phyloP scores from a whole-genome alignment of 1,284 basidiomycete genomes.

The Rhizopogon hawkerae region DNA sequence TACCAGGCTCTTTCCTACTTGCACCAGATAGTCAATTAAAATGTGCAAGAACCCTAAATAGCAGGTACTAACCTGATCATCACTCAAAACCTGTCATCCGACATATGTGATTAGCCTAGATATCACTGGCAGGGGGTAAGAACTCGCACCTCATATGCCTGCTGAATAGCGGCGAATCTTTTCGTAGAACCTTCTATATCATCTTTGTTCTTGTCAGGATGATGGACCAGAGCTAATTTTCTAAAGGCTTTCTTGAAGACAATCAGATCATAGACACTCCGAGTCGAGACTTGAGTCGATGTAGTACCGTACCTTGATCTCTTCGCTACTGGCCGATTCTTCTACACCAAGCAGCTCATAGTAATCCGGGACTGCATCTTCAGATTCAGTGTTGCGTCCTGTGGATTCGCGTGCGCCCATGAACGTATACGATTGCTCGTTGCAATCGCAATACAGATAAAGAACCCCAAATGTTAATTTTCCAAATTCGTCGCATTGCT shows the following conservation, averaged over 20 bases:
- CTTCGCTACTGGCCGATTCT: slow-evolving; percentile 75
- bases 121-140: not conserved
- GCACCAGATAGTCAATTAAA: slow-evolving; percentile 15
- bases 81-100: slow-evolving; percentile 66
- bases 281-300: not conserved
- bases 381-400: slow-evolving; percentile 27
- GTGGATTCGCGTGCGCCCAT: slow-evolving; percentile 72
- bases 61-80: slow-evolving; percentile 69
- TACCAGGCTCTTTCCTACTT: slow-evolving; percentile 97
- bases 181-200: slow-evolving; percentile 82
- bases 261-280: not conserved
- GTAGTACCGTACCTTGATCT: slow-evolving; percentile 64
- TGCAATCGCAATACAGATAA: not conserved
- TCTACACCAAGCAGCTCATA: slow-evolving; percentile 74
- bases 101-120: not conserved
- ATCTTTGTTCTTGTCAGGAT: slow-evolving; percentile 83
- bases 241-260: slow-evolving; percentile 66
- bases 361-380: slow-evolving; percentile 48
- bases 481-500: no score
- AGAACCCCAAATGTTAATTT: no score
- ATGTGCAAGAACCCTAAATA: slow-evolving; percentile 2
- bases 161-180: slow-evolving; percentile 83
- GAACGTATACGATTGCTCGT: not conserved
- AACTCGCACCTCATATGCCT: slow-evolving; percentile 80
- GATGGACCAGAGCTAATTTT: slow-evolving; percentile 75